A percentile compares a stretch with the other conserved stretches of the same genome.
Evolutionary conservation across 257 asterid genomes (phyloP).

Genomic region (Cruciata laevipes): DNA sequence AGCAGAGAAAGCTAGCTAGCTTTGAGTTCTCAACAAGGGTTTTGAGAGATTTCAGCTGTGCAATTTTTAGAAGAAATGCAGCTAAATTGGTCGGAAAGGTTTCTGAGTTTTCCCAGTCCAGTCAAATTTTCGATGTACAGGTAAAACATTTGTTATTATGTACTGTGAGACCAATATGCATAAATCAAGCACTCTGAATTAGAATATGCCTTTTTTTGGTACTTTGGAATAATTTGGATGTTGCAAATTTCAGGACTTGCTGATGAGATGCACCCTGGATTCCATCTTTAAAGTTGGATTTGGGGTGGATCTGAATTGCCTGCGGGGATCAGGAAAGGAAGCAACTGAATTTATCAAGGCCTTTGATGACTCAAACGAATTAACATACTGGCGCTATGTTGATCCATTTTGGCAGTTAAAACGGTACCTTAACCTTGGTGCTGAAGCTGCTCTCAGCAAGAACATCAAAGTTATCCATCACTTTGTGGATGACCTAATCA

Average conservation of each 20-base stretch:
- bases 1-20: conserved; percentile 69
- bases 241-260: conserved; percentile 37
- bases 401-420: conserved; percentile 65
- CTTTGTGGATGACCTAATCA: conserved; percentile 49
- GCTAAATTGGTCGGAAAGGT: conserved; percentile 35
- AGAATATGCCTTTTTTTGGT: not conserved
- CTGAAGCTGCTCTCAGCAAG: conserved; percentile 50
- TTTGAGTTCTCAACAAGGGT: conserved; percentile 66
- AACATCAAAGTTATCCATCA: conserved; percentile 40
- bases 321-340: conserved; percentile 41
- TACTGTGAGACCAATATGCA: conserved; percentile 2
- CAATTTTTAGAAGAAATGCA: conserved; percentile 50
- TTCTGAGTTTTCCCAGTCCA: conserved; percentile 18
- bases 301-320: conserved; percentile 60
- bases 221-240: not conserved
- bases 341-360: conserved; percentile 49
- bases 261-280: conserved; percentile 66
- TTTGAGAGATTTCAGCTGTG: conserved; percentile 61
- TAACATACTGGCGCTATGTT: conserved; percentile 47
- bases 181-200: not conserved
- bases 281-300: conserved; percentile 76
- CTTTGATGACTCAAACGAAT: conserved; percentile 65
- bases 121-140: conserved; percentile 50
- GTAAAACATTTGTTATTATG: conserved; percentile 22
- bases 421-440: conserved; percentile 44